phyloP scores from a whole-genome alignment of 306 rosid genomes.

The Ziziphus jujuba region DNA sequence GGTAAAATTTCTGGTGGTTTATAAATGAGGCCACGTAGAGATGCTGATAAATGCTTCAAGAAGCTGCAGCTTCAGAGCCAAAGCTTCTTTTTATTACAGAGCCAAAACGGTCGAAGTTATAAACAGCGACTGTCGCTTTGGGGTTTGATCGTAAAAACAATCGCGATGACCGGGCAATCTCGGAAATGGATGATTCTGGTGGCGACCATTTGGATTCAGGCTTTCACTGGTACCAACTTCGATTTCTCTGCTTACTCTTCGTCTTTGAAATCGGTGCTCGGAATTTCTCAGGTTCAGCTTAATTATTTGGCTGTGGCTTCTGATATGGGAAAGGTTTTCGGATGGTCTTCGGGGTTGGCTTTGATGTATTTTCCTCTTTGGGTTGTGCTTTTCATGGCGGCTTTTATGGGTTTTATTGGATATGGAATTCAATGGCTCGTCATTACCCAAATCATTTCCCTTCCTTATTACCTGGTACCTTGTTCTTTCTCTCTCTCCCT shows the following conservation, averaged over 20 bases:
- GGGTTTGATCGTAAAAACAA: not conserved
- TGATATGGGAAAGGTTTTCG: conserved; percentile 81
- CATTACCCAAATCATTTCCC: conserved; percentile 37
- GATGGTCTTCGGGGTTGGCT: conserved; percentile 89
- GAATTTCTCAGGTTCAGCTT: conserved; percentile 74
- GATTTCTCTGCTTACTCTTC: conserved; percentile 91
- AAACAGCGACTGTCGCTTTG: not conserved
- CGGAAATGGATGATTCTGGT: conserved; percentile 86
- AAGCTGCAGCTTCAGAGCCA: not conserved
- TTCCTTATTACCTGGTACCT: conserved; percentile 81
- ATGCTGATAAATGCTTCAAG: not conserved
- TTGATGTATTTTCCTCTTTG: conserved; percentile 58
- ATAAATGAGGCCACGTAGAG: conserved; percentile 19
- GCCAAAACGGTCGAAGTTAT: not conserved
- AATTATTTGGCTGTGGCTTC: conserved; percentile 81
- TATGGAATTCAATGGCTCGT: conserved; percentile 88
- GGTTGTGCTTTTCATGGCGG: conserved; percentile 67
- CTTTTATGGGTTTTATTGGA: conserved; percentile 70
- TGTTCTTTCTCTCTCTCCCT: not conserved
- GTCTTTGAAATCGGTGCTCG: conserved; percentile 58
- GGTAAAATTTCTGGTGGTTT: not conserved
- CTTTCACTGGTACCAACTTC: conserved; percentile 89
- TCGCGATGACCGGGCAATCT: conserved; percentile 68
- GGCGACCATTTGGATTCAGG: conserved; percentile 88
- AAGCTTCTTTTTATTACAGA: not conserved